phyloP scores from a whole-genome alignment of 1,284 basidiomycete genomes.

The Ustilago crameri region DNA sequence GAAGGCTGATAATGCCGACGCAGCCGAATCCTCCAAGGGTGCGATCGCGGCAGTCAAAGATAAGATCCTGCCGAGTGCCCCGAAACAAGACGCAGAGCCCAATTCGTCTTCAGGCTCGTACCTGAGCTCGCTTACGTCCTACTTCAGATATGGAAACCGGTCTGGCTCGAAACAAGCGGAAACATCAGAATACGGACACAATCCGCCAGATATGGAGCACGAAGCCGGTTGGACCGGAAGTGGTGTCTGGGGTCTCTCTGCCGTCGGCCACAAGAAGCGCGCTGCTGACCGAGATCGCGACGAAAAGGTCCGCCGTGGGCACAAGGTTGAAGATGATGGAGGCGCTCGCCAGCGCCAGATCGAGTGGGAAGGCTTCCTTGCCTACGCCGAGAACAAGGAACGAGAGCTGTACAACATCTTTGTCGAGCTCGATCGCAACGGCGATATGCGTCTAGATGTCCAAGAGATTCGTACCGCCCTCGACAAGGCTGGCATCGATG shows the following conservation, averaged over 20 bases:
- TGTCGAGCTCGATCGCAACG: constrained; percentile 63
- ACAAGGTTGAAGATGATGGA: constrained; percentile 54
- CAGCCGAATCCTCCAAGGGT: constrained; percentile 11
- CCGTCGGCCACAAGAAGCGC: constrained; percentile 54
- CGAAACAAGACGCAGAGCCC: constrained; percentile 1
- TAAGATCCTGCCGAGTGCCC: constrained; percentile 26
- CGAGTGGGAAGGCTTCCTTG: constrained; percentile 67
- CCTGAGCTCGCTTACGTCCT: constrained; percentile 30
- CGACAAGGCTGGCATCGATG: constrained; percentile 61
- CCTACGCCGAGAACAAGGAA: constrained; percentile 66
- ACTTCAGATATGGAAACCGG: constrained; percentile 29
- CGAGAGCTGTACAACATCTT: constrained; percentile 66
- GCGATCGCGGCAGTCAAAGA: constrained; percentile 31
- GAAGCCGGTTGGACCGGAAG: constrained; percentile 67
- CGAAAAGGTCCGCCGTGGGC: constrained; percentile 36
- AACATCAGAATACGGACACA: constrained; percentile 22
- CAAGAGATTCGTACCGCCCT: constrained; percentile 60
- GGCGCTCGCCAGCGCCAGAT: constrained; percentile 61
- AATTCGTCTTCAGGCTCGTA: constrained; percentile 24
- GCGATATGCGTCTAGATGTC: constrained; percentile 62
- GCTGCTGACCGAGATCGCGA: constrained; percentile 45
- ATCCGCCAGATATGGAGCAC: constrained; percentile 52
- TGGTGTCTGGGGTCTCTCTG: constrained; percentile 65
- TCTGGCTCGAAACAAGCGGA: constrained; percentile 11
- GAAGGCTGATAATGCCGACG: constrained; percentile 12